Conservation (phyloP, 495 filamentous ascomycete species). For the Aspergillus homomorphus region DNA sequence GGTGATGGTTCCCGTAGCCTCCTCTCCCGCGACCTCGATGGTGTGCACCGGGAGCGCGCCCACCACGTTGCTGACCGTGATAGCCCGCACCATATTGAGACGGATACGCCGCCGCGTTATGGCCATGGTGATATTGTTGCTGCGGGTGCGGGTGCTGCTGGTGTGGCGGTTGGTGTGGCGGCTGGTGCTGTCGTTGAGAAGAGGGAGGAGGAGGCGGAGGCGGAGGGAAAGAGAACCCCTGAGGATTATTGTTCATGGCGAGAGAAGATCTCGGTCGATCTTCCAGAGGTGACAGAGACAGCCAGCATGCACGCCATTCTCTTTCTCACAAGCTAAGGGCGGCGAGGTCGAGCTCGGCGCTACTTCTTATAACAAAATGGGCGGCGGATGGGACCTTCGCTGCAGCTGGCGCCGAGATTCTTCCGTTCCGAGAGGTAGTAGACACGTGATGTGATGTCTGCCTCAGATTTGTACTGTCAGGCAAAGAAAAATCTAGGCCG, state of each 20-base stretch:
- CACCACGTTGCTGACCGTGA: conserved; percentile 33
- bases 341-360: background rate
- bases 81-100: conserved; percentile 30
- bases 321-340: background rate
- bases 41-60: conserved; percentile 28
- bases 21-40: conserved; percentile 38
- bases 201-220: conserved; percentile 46
- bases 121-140: conserved; percentile 18
- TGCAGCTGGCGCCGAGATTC: conserved; percentile 12
- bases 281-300: conserved; percentile 15
- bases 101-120: conserved; percentile 19
- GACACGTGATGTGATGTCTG: conserved; percentile 14
- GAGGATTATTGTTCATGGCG: conserved; percentile 38
- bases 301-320: conserved; percentile 23
- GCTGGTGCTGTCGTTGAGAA: conserved; percentile 24
- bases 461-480: background rate
- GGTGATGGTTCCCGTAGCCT: conserved; percentile 41
- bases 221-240: conserved; percentile 52
- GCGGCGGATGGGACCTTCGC: conserved; percentile 6
- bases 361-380: conserved; percentile 3
- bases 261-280: conserved; percentile 23
- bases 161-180: conserved; percentile 25
- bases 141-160: conserved; percentile 20
- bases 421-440: conserved; percentile 18
- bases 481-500: conserved; percentile 22